Evolutionary conservation across 306 rosid species (phyloP), one percentile per base, ranked within the genome.

Genomic region (Rubus idaeus): DNA sequence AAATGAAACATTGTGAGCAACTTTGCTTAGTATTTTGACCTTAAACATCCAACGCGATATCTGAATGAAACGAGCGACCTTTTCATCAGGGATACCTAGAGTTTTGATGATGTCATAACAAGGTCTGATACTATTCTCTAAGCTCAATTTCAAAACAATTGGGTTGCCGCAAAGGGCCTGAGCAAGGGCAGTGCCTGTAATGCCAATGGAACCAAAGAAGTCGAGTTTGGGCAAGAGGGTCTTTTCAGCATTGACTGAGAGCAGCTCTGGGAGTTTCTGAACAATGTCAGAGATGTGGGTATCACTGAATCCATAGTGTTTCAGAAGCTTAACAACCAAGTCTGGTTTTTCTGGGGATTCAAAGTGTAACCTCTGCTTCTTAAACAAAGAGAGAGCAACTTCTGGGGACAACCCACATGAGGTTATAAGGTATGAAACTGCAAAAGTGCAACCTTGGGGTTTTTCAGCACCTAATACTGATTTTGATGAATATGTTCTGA

Each of bases 321-420:
- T 62, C 0, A 62, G n/a, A 62, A 62, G 68, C 68, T 62, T 62
- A 62, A 62, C 10, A 35, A 62, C 45, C 2, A 44, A 13, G 9
- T 35, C 68, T 35, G 68, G 68, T 35, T 16, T 35, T 14, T 62
- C 45, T 12, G 68, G 68, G 68, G 68, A 62, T 35, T 35, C 10
- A 14, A 62, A 62, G 8, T 1, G 66, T 26, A 60, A 41, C 44
- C 68, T 30, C 3, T 62, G 4, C 68, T 6, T 62, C 44, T 62
- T 62, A 10, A 2, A 62, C 44, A 63, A 6, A 30, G 68, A 30
- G 10, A 37, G 44, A 6, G 68, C 68, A 63, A 37, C 10, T 63
- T 63, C 68, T 35, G 21, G 68, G 20, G 68, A 63, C 13, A 63
- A 63, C 68, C 68, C 68, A 63, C 18, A 37, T 37, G 68, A 14